Percentiles rank a stretch among this genome's conserved stretches.
Conservation (phyloP, 352 stramenopile species). For the Globisporangium takayamanum region DNA sequence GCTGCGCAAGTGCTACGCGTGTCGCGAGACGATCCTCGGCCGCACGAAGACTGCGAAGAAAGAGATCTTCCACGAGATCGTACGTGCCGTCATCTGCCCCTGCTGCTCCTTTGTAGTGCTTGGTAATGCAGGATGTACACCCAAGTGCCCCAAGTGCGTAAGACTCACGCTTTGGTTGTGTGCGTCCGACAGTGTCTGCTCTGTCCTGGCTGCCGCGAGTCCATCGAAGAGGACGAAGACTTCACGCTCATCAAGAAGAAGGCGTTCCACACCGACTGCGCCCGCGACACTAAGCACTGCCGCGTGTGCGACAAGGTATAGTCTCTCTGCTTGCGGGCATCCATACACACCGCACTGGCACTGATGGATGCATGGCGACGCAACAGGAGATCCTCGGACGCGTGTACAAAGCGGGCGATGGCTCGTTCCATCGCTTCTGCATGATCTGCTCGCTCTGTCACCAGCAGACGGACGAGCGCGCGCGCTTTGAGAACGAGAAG, state of each 20-base stretch:
- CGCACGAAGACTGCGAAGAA: slow-evolving; percentile 67
- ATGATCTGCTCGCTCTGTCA: slow-evolving; percentile 71
- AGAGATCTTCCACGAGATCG: slow-evolving; percentile 84
- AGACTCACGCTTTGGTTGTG: neutral
- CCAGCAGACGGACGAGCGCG: slow-evolving; percentile 63
- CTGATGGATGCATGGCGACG: no score
- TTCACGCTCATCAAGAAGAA: slow-evolving; percentile 80
- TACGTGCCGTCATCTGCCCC: slow-evolving; percentile 14
- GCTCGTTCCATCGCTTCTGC: slow-evolving; percentile 71
- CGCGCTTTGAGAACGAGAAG: slow-evolving; percentile 37
- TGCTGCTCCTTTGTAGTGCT: neutral
- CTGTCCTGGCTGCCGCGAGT: slow-evolving; percentile 62
- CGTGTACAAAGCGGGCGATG: slow-evolving; percentile 56
- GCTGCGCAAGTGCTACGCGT: slow-evolving; percentile 71
- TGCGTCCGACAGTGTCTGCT: slow-evolving; percentile 43
- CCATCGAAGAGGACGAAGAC: slow-evolving; percentile 74
- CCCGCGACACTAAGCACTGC: slow-evolving; percentile 60
- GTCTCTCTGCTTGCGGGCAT: neutral
- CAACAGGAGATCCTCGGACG: slow-evolving; percentile 59
- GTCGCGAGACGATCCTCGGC: slow-evolving; percentile 79
- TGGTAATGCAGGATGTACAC: neutral
- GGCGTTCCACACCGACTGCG: slow-evolving; percentile 73
- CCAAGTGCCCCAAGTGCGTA: neutral
- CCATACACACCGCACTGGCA: neutral
- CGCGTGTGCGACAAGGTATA: slow-evolving; percentile 62